Conservation (phyloP, 345 rosid species). For the Crucihimalaya himalaica region DNA sequence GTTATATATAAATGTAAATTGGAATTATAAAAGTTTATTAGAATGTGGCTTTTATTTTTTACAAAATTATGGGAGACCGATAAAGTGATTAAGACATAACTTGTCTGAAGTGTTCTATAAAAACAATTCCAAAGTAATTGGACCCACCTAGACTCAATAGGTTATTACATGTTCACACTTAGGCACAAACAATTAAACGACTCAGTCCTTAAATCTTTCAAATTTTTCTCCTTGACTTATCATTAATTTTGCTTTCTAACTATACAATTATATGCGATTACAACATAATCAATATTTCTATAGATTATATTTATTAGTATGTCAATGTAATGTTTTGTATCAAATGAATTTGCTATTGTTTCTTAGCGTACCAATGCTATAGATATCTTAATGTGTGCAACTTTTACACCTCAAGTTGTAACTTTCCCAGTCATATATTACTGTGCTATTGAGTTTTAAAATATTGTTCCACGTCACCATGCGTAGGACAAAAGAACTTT, state of each 20-base stretch:
- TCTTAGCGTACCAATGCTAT: not conserved
- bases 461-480: conserved; percentile 27
- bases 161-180: conserved; percentile 34
- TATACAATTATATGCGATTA: not conserved
- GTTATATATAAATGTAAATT: not conserved
- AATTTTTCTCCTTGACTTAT: not conserved
- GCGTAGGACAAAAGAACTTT: conserved; percentile 39
- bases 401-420: conserved; percentile 11
- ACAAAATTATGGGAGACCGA: conserved; percentile 47
- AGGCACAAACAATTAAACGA: not conserved
- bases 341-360: not conserved
- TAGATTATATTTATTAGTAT: not conserved
- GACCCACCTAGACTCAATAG: conserved; percentile 46
- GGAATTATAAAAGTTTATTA: not conserved
- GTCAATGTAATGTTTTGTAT: not conserved
- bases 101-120: conserved; percentile 47
- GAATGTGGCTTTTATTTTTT: conserved; percentile 13
- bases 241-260: not conserved
- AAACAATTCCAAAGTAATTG: conserved; percentile 49
- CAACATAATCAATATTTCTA: not conserved
- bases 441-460: conserved; percentile 31
- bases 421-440: conserved; percentile 17
- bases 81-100: conserved; percentile 56
- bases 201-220: conserved; percentile 4
- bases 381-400: conserved; percentile 12